phyloP scores from a whole-genome alignment of 805 yeast genomes.

The Saccharomycopsis sp. region DNA sequence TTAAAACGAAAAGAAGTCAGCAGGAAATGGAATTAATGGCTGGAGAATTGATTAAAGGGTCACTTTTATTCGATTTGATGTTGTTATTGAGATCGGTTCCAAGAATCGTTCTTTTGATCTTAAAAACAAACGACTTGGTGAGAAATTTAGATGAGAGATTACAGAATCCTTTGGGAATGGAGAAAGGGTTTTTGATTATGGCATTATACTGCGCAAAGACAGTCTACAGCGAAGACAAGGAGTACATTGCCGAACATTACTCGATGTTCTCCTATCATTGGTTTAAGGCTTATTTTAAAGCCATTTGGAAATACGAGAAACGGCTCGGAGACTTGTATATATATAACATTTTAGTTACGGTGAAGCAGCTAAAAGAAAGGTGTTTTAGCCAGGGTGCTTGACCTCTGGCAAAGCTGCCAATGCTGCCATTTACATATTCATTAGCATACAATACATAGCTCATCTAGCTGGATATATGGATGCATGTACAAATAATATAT shows the following conservation, averaged over 20 bases:
- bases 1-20: slow-evolving; percentile 45
- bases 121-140: slow-evolving; percentile 92
- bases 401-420: too few species aligned
- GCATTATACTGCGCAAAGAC: slow-evolving; percentile 83
- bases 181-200: slow-evolving; percentile 81
- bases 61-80: slow-evolving; percentile 72
- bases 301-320: slow-evolving; percentile 30
- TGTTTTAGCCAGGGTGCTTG: background rate
- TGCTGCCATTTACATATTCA: background rate
- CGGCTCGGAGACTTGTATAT: slow-evolving; percentile 29
- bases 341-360: slow-evolving; percentile 27
- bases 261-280: slow-evolving; percentile 20
- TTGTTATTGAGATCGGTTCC: slow-evolving; percentile 73
- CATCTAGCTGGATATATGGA: too few species aligned
- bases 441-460: too few species aligned
- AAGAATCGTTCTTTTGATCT: slow-evolving; percentile 71
- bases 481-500: too few species aligned
- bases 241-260: slow-evolving; percentile 27
- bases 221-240: slow-evolving; percentile 62
- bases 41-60: slow-evolving; percentile 50
- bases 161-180: slow-evolving; percentile 78
- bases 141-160: slow-evolving; percentile 81
- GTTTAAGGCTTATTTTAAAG: slow-evolving; percentile 23
- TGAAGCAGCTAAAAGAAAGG: background rate
- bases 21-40: slow-evolving; percentile 69